Base-by-base conservation (phyloP, 2,329 filamentous ascomycete species). In the Alternaria sp. region DNA sequence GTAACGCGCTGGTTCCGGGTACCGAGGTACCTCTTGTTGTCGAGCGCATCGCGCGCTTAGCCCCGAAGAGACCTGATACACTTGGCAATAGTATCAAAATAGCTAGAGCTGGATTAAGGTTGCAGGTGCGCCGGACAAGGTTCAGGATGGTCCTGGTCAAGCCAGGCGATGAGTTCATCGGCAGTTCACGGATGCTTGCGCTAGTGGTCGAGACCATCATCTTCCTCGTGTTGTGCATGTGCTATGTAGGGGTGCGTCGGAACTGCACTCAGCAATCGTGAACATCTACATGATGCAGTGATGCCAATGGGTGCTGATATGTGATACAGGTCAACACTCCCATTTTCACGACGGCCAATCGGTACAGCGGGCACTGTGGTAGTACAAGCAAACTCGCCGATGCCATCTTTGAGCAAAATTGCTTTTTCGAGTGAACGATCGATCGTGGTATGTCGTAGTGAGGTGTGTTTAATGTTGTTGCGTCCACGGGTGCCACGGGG, bases 21-120 rank as follows among this genome's bases (percentile, higher is more conserved):
- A 40, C 36, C 36, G 36, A 40, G 36, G 36, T 40, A 19, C 17
- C 30, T 15, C 49, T 30, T n/a, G 12, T 17, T 21, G 17, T 51
- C 12, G 49, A 32, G 49, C 49, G 49, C 49, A 21, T 51, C 28
- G 49, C 11, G 49, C 49, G 17, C 49, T 13, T 23, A 30, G 21
- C 49, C 28, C 28, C 17, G 28, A 21, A 17, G 25, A 51, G 17
- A 36, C 28, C 12, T 21, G 49, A 23, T 32, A 23, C 19, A 32
- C 28, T 36, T 21, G 53, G 25, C 25, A 21, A 56, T 32, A 30
- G 11, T 43, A 21, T 28, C 19, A 25, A 11, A 40, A 43, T 50
- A 50, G 21, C 49, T 44, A 57, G 28, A 43, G 55, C 49, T 57
- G 45, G 17, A 40, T 43, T 58, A 58, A 58, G 46, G 56, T 58